These are phyloP conservation scores for Corchorus capsularis DNA, from an alignment of 345 rosid species.

Conservation along the genomic window DNA sequence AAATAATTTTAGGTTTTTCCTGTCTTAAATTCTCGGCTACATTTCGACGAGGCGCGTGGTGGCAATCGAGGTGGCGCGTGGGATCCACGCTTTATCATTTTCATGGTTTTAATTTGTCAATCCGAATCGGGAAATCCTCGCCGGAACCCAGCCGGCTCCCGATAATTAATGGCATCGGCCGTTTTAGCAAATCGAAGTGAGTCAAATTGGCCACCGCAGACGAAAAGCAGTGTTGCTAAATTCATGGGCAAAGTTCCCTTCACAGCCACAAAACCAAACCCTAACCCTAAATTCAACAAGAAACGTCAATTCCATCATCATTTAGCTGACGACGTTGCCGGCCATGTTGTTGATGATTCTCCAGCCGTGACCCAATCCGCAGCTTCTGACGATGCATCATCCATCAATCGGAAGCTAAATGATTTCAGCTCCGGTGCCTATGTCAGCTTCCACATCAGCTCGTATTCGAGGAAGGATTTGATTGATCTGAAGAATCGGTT, in stretches of 20 bases:
- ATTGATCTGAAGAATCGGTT: constrained; percentile 61
- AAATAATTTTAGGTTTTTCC: not conserved
- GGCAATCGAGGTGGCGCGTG: constrained; percentile 43
- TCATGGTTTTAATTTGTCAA: constrained; percentile 28
- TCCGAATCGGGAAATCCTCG: constrained; percentile 13
- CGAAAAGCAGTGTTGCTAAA: constrained; percentile 37
- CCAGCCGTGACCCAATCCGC: constrained; percentile 47
- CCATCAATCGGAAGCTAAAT: constrained; percentile 43
- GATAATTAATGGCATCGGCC: constrained; percentile 52
- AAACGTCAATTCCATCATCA: constrained; percentile 41
- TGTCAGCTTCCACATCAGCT: constrained; percentile 33
- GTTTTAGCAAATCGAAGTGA: constrained; percentile 51
- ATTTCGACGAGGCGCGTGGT: constrained; percentile 26
- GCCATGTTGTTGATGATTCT: constrained; percentile 38
- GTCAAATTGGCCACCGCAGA: constrained; percentile 49
- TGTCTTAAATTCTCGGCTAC: not conserved
- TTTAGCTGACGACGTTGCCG: constrained; percentile 16
- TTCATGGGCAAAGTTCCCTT: constrained; percentile 60
- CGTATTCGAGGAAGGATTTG: constrained; percentile 47
- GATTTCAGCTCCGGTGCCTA: constrained; percentile 35
- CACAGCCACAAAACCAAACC: constrained; percentile 46
- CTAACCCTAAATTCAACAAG: constrained; percentile 49
- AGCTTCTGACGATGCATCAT: constrained; percentile 64
- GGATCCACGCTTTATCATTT: constrained; percentile 6
- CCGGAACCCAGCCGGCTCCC: constrained; percentile 28